Base-by-base conservation (phyloP, 495 filamentous ascomycete genomes). In the Amniculicola lignicola region DNA sequence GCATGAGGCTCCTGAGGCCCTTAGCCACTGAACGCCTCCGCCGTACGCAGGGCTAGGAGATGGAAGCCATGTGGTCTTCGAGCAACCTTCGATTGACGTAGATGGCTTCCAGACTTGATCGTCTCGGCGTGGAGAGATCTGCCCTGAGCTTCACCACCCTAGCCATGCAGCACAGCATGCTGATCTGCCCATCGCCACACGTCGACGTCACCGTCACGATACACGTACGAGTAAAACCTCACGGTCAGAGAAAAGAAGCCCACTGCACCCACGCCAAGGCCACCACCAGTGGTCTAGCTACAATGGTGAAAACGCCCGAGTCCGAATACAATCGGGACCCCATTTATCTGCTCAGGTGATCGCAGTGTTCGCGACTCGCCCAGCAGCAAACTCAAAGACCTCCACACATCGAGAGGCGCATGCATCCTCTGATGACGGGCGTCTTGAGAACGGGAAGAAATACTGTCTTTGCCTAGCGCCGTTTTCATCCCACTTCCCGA, bases 51-150 rank as follows among this genome's bases (percentile, higher is more conserved):
- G 54, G 55, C 55, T 59, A 31, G 31, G 4, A n/a, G 5, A 47
- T 39, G 24, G 31, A 52, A 44, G 47, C 21, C 38, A 51, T 4
- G 19, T 23, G 21, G 4, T 37, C 10, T 59, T 53, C 56, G 49
- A 53, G 16, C 23, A 39, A n/a, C 23, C 38, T 59, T 54, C 57
- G 51, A 53, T 60, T 61, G 57, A 61, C 57, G 57, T 61, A 61
- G 27, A 61, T 56, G 57, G 57, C 57, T 61, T 40, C 57, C 43
- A 43, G 21, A 35, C 40, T 42, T 44, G 35, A 53, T 46, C 44
- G 39, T 14, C 42, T 38, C 38, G 41, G 37, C 16, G 16, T 9
- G 7, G 31, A 45, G 27, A 41, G 43, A 55, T 56, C 51, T 44
- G 16, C 57, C 18, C 31, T 31, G 56, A 40, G 39, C 56, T 38